Evolutionary conservation across 1,284 basidiomycete species (phyloP).

Genomic region (Porodaedalea pini): DNA sequence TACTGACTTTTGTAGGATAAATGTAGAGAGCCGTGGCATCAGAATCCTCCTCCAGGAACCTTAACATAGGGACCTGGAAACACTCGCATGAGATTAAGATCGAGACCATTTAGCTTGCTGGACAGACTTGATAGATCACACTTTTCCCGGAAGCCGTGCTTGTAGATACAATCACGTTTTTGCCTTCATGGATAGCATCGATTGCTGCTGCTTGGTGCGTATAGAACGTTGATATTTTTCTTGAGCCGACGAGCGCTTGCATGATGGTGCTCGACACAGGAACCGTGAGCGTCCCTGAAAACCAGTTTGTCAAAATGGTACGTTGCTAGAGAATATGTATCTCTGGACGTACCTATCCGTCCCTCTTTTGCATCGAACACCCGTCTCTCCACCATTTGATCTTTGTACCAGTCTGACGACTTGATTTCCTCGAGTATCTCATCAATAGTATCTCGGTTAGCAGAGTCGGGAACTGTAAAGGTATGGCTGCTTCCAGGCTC

Average conservation of each 20-base stretch:
- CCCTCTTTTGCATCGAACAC: slow-evolving; percentile 51
- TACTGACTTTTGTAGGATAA: slow-evolving; percentile 79
- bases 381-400: slow-evolving; percentile 62
- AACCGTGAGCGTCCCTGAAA: slow-evolving; percentile 47
- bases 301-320: neutral
- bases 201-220: slow-evolving; percentile 80
- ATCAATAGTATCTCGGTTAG: slow-evolving; percentile 55
- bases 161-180: slow-evolving; percentile 85
- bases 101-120: slow-evolving; percentile 1
- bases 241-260: slow-evolving; percentile 57
- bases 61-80: slow-evolving; percentile 69
- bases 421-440: slow-evolving; percentile 56
- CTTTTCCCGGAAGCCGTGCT: slow-evolving; percentile 92
- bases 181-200: slow-evolving; percentile 55
- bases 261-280: slow-evolving; percentile 57
- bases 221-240: slow-evolving; percentile 69
- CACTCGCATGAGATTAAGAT: slow-evolving; percentile 13
- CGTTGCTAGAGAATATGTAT: neutral
- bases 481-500: neutral
- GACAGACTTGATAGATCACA: slow-evolving; percentile 76
- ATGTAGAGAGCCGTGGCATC: slow-evolving; percentile 77
- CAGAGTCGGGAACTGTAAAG: slow-evolving; percentile 42
- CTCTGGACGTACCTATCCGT: slow-evolving; percentile 41
- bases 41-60: slow-evolving; percentile 60
- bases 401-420: slow-evolving; percentile 58